These are phyloP conservation scores for Colletotrichum nymphaeae DNA, from an alignment of 2,329 filamentous ascomycete genomes.

Conservation along the genomic window DNA sequence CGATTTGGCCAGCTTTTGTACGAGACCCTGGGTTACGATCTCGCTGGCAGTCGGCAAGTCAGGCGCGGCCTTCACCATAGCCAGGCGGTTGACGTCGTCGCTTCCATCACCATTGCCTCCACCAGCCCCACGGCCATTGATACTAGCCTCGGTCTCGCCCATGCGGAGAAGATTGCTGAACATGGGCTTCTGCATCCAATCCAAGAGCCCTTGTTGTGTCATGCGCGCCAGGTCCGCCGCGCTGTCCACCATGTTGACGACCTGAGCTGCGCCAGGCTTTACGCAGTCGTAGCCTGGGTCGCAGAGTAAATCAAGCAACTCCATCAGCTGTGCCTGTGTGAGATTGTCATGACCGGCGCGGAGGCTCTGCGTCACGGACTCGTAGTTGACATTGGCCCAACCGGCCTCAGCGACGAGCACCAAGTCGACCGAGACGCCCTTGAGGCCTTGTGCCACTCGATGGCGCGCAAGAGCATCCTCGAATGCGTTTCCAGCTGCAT, in stretches of 20 bases:
- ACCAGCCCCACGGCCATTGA: neutral
- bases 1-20: slow-evolving; percentile 14
- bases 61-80: neutral
- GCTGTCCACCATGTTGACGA: neutral
- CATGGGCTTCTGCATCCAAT: slow-evolving; percentile 5
- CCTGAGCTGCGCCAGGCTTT: neutral
- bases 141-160: neutral
- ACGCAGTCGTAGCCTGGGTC: neutral
- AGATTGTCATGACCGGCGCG: neutral
- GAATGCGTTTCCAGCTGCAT: slow-evolving; percentile 65
- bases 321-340: neutral
- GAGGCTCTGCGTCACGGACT: neutral
- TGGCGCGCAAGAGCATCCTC: slow-evolving; percentile 54
- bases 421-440: neutral
- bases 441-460: neutral
- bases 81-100: slow-evolving; percentile 2
- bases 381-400: neutral
- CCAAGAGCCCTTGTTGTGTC: neutral
- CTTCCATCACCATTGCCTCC: neutral
- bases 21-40: neutral
- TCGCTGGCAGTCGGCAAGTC: neutral
- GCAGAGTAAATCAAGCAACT: neutral
- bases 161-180: slow-evolving; percentile 1
- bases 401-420: neutral
- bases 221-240: neutral